Percentiles rank a stretch among this genome's conserved stretches.
These are phyloP conservation scores for Hyaloscypha bicolor DNA, from an alignment of 495 filamentous ascomycete genomes.

Conservation along the genomic window DNA sequence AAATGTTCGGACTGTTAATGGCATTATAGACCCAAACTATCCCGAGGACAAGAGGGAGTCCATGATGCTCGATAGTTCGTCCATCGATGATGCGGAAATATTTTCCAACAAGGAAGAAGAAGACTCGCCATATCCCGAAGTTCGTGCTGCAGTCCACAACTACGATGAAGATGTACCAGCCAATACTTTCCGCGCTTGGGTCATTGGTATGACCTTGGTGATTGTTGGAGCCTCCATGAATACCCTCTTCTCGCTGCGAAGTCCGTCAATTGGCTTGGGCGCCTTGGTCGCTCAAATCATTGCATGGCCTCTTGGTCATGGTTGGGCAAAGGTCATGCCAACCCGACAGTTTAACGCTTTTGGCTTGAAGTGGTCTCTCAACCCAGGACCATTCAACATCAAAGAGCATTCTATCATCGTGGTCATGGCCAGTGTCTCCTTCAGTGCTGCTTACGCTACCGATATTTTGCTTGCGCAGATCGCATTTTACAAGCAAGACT, in stretches of 20 bases:
- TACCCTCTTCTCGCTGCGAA: conserved; percentile 69
- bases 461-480: conserved; percentile 49
- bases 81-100: conserved; percentile 40
- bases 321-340: conserved; percentile 52
- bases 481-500: conserved; percentile 41
- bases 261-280: conserved; percentile 66
- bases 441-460: conserved; percentile 50
- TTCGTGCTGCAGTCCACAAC: conserved; percentile 61
- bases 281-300: conserved; percentile 70
- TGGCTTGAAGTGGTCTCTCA: conserved; percentile 58
- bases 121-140: conserved; percentile 65
- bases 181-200: conserved; percentile 76
- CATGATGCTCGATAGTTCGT: conserved; percentile 35
- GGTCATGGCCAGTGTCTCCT: conserved; percentile 67
- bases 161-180: conserved; percentile 66
- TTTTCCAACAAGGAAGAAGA: conserved; percentile 39
- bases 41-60: conserved; percentile 42
- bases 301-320: conserved; percentile 69
- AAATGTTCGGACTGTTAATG: conserved; percentile 35
- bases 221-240: conserved; percentile 70
- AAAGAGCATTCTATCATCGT: conserved; percentile 81
- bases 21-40: conserved; percentile 51
- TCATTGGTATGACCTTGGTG: conserved; percentile 66
- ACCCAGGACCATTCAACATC: conserved; percentile 77
- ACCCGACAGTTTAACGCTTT: conserved; percentile 53